Evolutionary conservation across 208 protist genomes (phyloP), one percentile per base, ranked within the genome.

Genomic region (Wallacemonas sp.): DNA sequence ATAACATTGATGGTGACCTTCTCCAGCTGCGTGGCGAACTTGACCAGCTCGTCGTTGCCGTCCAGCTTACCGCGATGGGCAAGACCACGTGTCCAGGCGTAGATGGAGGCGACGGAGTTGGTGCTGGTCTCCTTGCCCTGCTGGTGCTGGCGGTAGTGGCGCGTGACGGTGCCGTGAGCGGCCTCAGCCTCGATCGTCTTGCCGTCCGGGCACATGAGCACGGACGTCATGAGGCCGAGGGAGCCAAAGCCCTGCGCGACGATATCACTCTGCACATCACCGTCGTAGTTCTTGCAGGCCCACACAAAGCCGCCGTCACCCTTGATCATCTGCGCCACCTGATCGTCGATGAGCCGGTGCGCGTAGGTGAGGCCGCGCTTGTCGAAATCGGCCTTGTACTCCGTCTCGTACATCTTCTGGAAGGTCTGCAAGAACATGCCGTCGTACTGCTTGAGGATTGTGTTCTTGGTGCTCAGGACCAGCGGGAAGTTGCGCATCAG

Each of bases 241-340:
- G 95, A 98, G 62, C 98, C 98, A 64, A 92, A 99, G 50, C 97
- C 97, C 85, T 98, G 92, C 27, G 97, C 97, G n/a, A 98, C 96
- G 27, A 97, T 93, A 73, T 99, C 98, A 38, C 92, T 98, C 85
- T 99, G 97, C 34, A 99, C 98, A 72, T 99, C 98, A 27, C 98
- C 98, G 70, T 99, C 98, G 81, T 99, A 99, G 86, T 99, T 99
- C 85, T 99, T 99, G 82, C 97, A 99, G 10, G 98, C 98, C 97
- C 97, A 99, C 33, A 99, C 94, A 66, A 98, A 98, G 30, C 96
- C 93, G 53, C 93, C 93, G 39, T 82, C 68, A 58, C 86, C 85
- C 76, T 97, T 98, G 26, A 98, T 81, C 73, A 90, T 85, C 75
- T 98, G 92, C 39, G 98, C 98, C 41, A 99, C 98, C 84, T 98